Conservation (phyloP, 139 green algal genomes). For the Coelastrella sp. region DNA sequence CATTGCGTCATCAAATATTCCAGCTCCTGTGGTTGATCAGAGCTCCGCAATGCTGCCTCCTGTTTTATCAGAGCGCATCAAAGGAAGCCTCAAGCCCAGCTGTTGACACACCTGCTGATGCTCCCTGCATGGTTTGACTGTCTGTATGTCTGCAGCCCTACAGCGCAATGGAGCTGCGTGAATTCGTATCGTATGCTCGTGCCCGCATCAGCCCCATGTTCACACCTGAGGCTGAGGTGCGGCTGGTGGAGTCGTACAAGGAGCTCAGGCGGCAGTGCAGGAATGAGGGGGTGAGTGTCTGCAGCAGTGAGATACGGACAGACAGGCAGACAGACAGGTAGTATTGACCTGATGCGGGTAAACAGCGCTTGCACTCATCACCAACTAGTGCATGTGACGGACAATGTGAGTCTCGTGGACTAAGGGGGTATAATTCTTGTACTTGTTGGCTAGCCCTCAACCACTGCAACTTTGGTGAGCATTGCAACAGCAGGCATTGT, state of each 20-base stretch:
- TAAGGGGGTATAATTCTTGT: too few species aligned
- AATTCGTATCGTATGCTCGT: constrained; percentile 93
- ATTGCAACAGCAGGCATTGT: too few species aligned
- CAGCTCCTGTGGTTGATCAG: background rate
- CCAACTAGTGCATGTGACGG: background rate
- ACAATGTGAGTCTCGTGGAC: background rate
- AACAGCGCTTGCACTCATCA: too few species aligned
- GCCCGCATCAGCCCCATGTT: constrained; percentile 80
- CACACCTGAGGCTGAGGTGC: constrained; percentile 76
- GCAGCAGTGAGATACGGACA: background rate
- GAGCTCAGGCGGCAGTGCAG: constrained; percentile 84
- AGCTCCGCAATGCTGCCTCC: too few species aligned
- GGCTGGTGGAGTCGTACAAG: constrained; percentile 86
- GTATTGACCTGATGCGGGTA: too few species aligned
- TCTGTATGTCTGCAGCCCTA: constrained; percentile 48
- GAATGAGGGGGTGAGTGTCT: constrained; percentile 65
- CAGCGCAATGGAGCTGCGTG: constrained; percentile 76
- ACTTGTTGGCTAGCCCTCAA: too few species aligned
- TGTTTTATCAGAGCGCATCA: too few species aligned
- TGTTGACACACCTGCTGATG: background rate
- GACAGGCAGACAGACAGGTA: too few species aligned
- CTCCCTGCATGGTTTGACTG: background rate
- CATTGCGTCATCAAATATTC: background rate
- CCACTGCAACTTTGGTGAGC: too few species aligned
- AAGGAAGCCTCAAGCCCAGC: too few species aligned